Base-by-base conservation (phyloP, 768 basidiomycete genomes). In the Mycena vitilis region DNA sequence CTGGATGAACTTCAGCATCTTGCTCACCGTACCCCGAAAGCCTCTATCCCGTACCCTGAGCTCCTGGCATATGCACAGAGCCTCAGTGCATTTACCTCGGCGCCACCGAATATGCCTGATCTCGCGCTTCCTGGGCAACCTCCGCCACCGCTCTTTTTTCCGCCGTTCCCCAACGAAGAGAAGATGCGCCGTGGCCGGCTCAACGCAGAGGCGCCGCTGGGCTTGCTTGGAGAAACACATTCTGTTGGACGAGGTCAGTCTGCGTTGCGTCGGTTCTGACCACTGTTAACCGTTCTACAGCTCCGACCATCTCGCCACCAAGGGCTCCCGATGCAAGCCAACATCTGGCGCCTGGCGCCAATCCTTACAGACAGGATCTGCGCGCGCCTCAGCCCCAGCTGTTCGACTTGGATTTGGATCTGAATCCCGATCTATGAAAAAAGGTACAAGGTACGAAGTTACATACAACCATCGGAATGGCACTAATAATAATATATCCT, bases 91-190 rank as follows among this genome's bases (percentile, higher is more conserved):
- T 95, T 95, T 79, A 94, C 94, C 7, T 94, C 94, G 40, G 94
- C 94, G 12, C 94, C 94, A 10, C 94, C 94, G 12, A 94, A 93
- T 74, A 91, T 94, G 88, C 92, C 92, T 23, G 92, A 93, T 73
- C 85, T 89, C 54, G 83, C 83, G 30, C 79, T 88, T 7, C 89
- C 91, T 0, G 91, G 91, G 11, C 92, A 91, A 72, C 89, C 89
- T 13, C 91, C 91, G 0, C 89, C 90, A 20, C 92, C 91, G 20
- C 75, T 93, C 48, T 95, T 95, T 84, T 94, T 95, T 81, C 94
- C 94, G 44, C 95, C 95, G 13, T 95, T 95, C 78, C 94, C 94
- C 0, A 95, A 94, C 75, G 94, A 95, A 80, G 94, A 95, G 77
- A 95, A 94, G 79, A 94, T 95, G 92, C 89, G 94, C 59, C 86